Evolutionary conservation across 2,329 filamentous ascomycete species (phyloP), one percentile per base, ranked within the genome.

Genomic region (Cercospora brassicicola): DNA sequence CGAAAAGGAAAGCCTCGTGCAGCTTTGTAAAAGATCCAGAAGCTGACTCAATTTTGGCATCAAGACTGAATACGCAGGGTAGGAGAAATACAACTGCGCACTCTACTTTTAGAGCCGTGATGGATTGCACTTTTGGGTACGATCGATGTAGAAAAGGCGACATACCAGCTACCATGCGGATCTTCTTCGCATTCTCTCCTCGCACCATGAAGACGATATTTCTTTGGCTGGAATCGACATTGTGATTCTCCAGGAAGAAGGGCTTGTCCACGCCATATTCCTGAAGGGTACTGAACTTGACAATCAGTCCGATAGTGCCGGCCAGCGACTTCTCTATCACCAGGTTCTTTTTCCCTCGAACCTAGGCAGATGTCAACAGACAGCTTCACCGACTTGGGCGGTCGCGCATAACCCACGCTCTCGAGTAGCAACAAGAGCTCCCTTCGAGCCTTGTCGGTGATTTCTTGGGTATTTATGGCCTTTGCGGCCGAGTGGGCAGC

Each of bases 251-350:
- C 57, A 99, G 85, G 77, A 97, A 91, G 84, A 98, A 99, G 73
- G 97, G 92, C 80, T 96, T 96, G 81, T 98, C 94, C 73, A 99
- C 94, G 31, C 96, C 96, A 82, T 98, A 97, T 77, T 99, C 95
- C 78, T 98, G 93, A 15, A 97, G 86, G 9, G 92, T 94, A 23
- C 94, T 94, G 77, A 97, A 96, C 80, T 97, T 97, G 82, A 96
- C 93, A 73, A 99, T 90, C 68, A 94, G 86, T 68, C 94, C 93
- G 73, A 99, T 87, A 31, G 94, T 92, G 26, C 94, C 95, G 73
- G 94, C 93, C 74, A 99, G 86, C 75, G 90, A 90, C 80, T 91
- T 92, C 79, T 98, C 94, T 77, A 99, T 90, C 62, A 99, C 91
- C 69, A 99, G 85, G 77, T 97, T 98, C 86, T 99, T 99, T 88